Conservation (phyloP, 257 asterid genomes). For the Scutellaria baicalensis region DNA sequence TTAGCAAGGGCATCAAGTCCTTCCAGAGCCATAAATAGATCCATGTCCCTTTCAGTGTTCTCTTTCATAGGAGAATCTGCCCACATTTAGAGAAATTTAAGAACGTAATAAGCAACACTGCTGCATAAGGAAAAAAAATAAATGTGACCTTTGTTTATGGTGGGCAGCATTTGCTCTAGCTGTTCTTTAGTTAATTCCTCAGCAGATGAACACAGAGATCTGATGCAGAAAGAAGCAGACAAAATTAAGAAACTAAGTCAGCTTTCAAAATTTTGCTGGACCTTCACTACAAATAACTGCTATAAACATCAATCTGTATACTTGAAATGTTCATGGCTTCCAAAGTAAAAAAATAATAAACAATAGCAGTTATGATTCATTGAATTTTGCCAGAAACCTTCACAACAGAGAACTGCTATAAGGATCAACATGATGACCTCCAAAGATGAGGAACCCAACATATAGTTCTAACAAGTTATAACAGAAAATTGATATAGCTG, state of each 20-base stretch:
- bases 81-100: background rate
- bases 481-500: background rate
- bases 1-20: conserved; percentile 74
- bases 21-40: conserved; percentile 37
- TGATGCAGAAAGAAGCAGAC: conserved; percentile 17
- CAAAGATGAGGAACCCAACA: background rate
- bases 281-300: background rate
- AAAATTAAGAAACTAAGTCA: conserved; percentile 1
- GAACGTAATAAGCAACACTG: background rate
- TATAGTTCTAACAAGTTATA: background rate
- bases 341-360: too few relatives aligned
- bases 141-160: conserved; percentile 36
- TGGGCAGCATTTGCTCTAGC: conserved; percentile 49
- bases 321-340: background rate
- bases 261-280: background rate
- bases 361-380: background rate
- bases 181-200: conserved; percentile 57
- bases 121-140: background rate
- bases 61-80: conserved; percentile 46
- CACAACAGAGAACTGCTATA: background rate
- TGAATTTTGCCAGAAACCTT: background rate
- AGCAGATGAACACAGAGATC: conserved; percentile 64
- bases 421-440: background rate
- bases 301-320: background rate
- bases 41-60: conserved; percentile 30